Evolutionary conservation across 2,329 filamentous ascomycete species (phyloP).

Genomic region (Didymella lethalis): DNA sequence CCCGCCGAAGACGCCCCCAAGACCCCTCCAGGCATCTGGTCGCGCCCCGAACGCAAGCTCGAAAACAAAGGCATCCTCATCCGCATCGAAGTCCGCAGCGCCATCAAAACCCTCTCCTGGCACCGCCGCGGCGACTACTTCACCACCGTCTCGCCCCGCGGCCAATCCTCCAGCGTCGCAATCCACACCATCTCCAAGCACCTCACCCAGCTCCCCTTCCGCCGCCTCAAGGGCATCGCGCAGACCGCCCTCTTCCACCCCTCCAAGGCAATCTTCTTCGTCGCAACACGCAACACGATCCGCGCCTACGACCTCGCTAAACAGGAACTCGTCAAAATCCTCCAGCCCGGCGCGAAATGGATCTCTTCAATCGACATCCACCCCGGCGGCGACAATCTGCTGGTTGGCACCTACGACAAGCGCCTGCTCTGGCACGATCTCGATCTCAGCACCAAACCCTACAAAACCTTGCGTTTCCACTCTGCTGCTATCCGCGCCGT

Average conservation of each 20-base stretch:
- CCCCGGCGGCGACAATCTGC: slow-evolving; percentile 89
- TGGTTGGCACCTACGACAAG: slow-evolving; percentile 94
- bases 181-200: slow-evolving; percentile 97
- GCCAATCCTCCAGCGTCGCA: slow-evolving; percentile 80
- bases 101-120: slow-evolving; percentile 90
- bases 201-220: slow-evolving; percentile 93
- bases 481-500: slow-evolving; percentile 88
- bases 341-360: slow-evolving; percentile 93
- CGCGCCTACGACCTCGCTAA: slow-evolving; percentile 92
- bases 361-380: slow-evolving; percentile 95
- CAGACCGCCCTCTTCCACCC: slow-evolving; percentile 96
- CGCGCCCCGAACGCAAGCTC: slow-evolving; percentile 75
- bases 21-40: slow-evolving; percentile 81
- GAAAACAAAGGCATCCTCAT: slow-evolving; percentile 81
- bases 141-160: slow-evolving; percentile 84
- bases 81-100: slow-evolving; percentile 78
- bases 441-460: slow-evolving; percentile 86
- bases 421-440: slow-evolving; percentile 96
- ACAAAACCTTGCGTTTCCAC: slow-evolving; percentile 97
- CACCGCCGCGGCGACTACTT: slow-evolving; percentile 95
- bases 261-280: slow-evolving; percentile 89
- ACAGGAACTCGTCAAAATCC: slow-evolving; percentile 89
- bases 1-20: slow-evolving; percentile 68
- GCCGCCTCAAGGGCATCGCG: slow-evolving; percentile 74
- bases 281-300: slow-evolving; percentile 92